Evolutionary conservation across 2,329 filamentous ascomycete species (phyloP), one percentile per base, ranked within the genome.

Genomic region (Fusarium sp.): DNA sequence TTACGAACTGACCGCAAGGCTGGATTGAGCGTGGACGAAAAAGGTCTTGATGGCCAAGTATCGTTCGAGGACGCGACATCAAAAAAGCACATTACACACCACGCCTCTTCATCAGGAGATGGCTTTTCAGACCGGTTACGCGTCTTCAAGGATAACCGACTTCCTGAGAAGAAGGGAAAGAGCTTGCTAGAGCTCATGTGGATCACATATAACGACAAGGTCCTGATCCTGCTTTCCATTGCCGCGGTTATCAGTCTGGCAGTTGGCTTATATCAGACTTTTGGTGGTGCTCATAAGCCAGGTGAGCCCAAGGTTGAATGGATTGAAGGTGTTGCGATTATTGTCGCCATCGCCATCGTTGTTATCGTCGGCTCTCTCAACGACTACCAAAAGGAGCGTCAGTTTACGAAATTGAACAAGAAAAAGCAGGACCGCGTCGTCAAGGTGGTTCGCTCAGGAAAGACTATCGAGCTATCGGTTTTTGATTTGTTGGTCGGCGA

Each of bases 201-300:
- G 91, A 91, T 93, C 73, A 92, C 91, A 0, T 93, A 93, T 77
- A 92, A 93, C 79, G 91, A 94, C 83, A 94, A 93, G 77, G 90
- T 94, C 4, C 81, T 93, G 49, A 91, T 93, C 63, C 82, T 93
- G 6, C 82, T 93, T 59, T 91, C 90, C 0, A 82, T 86, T 53
- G 91, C 91, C 44, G 91, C 91, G 4, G 83, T 88, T 36, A 87
- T 94, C 54, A 93, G 91, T 46, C 83, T 94, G 44, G 90, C 89
- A 5, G 85, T 94, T 42, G 91, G 91, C 51, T 82, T 93, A 0
- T 94, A 93, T 77, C 90, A 93, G 77, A 91, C 90, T 0, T 90
- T 92, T 76, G 90, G 90, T 11, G 81, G 81, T 18, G 71, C 83
- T 4, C 88, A 91, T 66, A 75, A 81, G 3, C 60, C 78, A 0